Conservation (phyloP, 2,329 filamentous ascomycete species). For the Thielaviopsis punctulata region DNA sequence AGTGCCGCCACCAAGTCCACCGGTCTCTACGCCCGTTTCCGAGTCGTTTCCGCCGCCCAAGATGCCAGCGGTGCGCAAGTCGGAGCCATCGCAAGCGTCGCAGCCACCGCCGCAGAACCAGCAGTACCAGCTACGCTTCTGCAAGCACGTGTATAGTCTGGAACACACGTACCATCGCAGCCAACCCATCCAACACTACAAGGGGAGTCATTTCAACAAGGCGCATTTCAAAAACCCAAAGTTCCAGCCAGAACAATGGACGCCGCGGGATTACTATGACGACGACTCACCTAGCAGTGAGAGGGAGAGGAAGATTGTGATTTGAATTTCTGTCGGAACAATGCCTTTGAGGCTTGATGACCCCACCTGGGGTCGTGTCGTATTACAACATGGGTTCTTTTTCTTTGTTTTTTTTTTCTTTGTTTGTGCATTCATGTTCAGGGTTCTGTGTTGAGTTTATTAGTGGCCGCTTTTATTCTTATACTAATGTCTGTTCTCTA, state of each 20-base stretch:
- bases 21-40: neutral
- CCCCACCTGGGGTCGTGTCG: neutral
- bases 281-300: neutral
- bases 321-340: neutral
- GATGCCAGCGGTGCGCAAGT: neutral
- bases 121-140: constrained; percentile 31
- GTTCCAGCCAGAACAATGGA: constrained; percentile 29
- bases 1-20: neutral
- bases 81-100: constrained; percentile 1
- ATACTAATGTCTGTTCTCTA: neutral
- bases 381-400: too few species aligned
- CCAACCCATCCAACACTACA: constrained; percentile 38
- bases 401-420: neutral
- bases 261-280: constrained; percentile 22
- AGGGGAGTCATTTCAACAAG: constrained; percentile 48
- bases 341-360: neutral
- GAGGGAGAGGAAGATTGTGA: neutral
- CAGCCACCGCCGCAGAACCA: constrained; percentile 17
- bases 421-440: neutral
- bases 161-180: constrained; percentile 26
- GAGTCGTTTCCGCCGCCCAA: constrained; percentile 5
- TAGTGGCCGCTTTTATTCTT: too few species aligned
- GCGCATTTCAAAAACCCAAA: constrained; percentile 49
- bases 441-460: too few species aligned
- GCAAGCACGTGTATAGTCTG: constrained; percentile 32